phyloP scores from a whole-genome alignment of 2,329 filamentous ascomycete species.

The Apiospora phragmitis region DNA sequence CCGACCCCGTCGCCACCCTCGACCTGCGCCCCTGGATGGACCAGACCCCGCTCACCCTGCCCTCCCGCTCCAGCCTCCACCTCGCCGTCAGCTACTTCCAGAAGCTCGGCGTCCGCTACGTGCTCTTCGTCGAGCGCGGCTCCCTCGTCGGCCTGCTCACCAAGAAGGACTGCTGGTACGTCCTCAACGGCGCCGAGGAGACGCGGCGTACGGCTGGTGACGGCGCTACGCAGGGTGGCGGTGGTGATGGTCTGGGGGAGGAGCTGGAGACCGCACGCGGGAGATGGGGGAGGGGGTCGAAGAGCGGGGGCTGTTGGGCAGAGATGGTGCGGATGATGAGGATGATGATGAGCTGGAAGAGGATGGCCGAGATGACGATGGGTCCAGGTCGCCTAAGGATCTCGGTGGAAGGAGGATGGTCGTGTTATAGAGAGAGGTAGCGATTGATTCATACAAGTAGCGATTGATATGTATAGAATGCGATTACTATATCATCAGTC shows the following conservation, averaged over 20 bases:
- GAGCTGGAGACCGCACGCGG: background rate
- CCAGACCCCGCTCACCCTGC: conserved; percentile 91
- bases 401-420: background rate
- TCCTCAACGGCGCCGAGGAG: conserved; percentile 77
- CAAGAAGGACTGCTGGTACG: conserved; percentile 96
- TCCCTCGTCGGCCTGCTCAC: conserved; percentile 83
- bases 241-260: background rate
- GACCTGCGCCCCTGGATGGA: conserved; percentile 98
- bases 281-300: background rate
- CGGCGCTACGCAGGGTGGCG: background rate
- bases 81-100: conserved; percentile 94
- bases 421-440: background rate
- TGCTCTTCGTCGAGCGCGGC: conserved; percentile 83
- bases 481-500: background rate
- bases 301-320: background rate
- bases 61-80: conserved; percentile 72
- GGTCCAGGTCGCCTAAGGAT: background rate
- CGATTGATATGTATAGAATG: background rate
- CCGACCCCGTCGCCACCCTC: conserved; percentile 74
- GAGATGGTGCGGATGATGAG: conserved; percentile 1
- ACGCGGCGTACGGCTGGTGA: background rate
- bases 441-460: background rate
- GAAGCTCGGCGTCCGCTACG: conserved; percentile 86
- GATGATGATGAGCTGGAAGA: background rate
- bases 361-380: background rate